These are phyloP conservation scores for Boletellus deceptivus DNA, from an alignment of 1,284 basidiomycete species.

Conservation along the genomic window DNA sequence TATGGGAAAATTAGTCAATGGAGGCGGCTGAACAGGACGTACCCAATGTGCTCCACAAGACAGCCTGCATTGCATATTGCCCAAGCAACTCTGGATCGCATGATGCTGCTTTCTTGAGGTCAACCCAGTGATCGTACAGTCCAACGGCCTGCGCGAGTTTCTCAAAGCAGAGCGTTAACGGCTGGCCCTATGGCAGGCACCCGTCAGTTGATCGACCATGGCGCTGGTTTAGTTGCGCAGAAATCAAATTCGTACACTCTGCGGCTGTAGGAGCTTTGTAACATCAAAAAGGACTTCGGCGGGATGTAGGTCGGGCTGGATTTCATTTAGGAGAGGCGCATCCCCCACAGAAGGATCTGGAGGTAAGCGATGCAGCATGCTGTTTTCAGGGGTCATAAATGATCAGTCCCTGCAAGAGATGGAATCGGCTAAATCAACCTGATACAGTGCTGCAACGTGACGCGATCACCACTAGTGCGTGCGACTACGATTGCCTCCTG, in stretches of 20 bases:
- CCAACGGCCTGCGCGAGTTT: constrained; percentile 67
- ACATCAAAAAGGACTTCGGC: constrained; percentile 69
- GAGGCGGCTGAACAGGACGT: constrained; percentile 1
- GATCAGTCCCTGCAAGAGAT: constrained; percentile 9
- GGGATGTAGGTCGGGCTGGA: constrained; percentile 75
- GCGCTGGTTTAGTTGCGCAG: background rate
- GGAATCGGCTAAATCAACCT: constrained; percentile 51
- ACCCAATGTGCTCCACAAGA: constrained; percentile 72
- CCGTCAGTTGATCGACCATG: constrained; percentile 13
- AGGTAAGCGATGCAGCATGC: constrained; percentile 69
- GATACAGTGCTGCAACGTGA: constrained; percentile 74
- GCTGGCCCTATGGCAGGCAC: constrained; percentile 57
- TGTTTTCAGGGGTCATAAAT: constrained; percentile 30
- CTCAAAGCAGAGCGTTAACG: constrained; percentile 63
- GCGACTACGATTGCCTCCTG: constrained; percentile 73
- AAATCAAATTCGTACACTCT: constrained; percentile 24
- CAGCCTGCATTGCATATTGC: constrained; percentile 68
- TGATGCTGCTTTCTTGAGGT: constrained; percentile 49
- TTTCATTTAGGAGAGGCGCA: constrained; percentile 61
- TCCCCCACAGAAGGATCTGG: constrained; percentile 35
- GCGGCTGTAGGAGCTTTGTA: constrained; percentile 33
- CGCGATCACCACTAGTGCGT: constrained; percentile 65
- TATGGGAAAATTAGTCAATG: constrained; percentile 5
- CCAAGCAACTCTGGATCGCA: constrained; percentile 63
- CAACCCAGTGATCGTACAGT: constrained; percentile 67